These are phyloP conservation scores for Urtica urens DNA, from an alignment of 306 rosid species.

Conservation along the genomic window DNA sequence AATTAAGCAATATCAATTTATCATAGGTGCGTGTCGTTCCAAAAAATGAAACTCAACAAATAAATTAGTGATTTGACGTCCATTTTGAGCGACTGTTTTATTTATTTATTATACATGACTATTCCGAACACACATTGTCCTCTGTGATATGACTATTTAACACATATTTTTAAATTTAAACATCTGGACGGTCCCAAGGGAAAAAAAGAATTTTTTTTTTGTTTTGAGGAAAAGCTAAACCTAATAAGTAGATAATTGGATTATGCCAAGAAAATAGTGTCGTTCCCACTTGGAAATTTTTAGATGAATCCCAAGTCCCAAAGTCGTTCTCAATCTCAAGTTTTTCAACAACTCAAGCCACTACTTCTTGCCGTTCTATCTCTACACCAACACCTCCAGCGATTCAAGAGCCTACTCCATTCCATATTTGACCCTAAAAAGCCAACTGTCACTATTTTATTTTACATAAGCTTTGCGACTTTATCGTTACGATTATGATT, in stretches of 20 bases:
- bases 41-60: too few relatives aligned
- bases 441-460: not conserved
- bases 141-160: too few relatives aligned
- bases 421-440: constrained; percentile 13
- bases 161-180: too few relatives aligned
- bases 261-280: constrained; percentile 10
- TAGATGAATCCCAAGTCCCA: not conserved
- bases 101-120: too few relatives aligned
- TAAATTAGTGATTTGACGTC: too few relatives aligned
- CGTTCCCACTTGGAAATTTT: constrained; percentile 7
- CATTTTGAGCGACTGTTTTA: too few relatives aligned
- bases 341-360: not conserved
- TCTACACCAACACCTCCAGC: not conserved
- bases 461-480: too few relatives aligned
- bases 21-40: too few relatives aligned
- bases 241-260: constrained; percentile 9
- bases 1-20: too few relatives aligned
- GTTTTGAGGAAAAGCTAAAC: not conserved
- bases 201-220: not conserved
- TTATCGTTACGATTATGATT: too few relatives aligned
- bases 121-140: too few relatives aligned
- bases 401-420: constrained; percentile 9
- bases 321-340: constrained; percentile 9
- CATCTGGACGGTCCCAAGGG: too few relatives aligned
- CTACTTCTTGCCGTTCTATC: not conserved